Evolutionary conservation across 2,329 filamentous ascomycete species (phyloP).

Genomic region (Ceratocystis huliohia): DNA sequence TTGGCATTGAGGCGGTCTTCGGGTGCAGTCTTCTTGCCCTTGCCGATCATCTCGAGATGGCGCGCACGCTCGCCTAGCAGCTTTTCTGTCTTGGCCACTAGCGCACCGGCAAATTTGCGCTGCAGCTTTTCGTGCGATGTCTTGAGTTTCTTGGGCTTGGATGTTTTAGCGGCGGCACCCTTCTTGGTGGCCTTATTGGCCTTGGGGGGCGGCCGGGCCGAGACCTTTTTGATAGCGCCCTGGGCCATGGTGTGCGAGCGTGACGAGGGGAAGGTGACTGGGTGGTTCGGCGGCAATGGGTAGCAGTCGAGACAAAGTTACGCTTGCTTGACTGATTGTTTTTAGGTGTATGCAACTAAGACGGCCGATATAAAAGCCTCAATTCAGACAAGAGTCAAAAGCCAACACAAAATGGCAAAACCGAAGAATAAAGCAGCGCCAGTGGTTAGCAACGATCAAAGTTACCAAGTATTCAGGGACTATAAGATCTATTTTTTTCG

Average conservation of each 20-base stretch:
- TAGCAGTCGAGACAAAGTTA: neutral
- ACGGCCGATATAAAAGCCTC: neutral
- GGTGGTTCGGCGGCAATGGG: neutral
- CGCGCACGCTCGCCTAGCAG: slow-evolving; percentile 47
- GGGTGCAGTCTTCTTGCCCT: slow-evolving; percentile 38
- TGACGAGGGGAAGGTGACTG: neutral
- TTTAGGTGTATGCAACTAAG: no score
- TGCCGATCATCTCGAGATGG: slow-evolving; percentile 47
- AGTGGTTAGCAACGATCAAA: neutral
- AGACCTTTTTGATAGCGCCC: slow-evolving; percentile 39
- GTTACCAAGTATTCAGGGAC: neutral
- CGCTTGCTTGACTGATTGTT: neutral
- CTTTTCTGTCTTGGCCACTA: slow-evolving; percentile 43
- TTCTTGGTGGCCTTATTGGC: slow-evolving; percentile 27
- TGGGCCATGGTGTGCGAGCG: slow-evolving; percentile 37
- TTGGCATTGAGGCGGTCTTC: slow-evolving; percentile 25
- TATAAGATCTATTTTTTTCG: neutral
- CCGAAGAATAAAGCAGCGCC: neutral
- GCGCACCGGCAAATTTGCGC: slow-evolving; percentile 43
- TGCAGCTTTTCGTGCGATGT: slow-evolving; percentile 39
- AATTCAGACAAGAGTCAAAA: neutral
- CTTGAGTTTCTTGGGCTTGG: slow-evolving; percentile 38
- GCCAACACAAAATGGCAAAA: neutral
- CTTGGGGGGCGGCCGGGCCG: slow-evolving; percentile 30
- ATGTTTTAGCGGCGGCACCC: slow-evolving; percentile 33